Evolutionary conservation across 2,329 filamentous ascomycete species (phyloP).

Genomic region (Fusarium goolgardi): DNA sequence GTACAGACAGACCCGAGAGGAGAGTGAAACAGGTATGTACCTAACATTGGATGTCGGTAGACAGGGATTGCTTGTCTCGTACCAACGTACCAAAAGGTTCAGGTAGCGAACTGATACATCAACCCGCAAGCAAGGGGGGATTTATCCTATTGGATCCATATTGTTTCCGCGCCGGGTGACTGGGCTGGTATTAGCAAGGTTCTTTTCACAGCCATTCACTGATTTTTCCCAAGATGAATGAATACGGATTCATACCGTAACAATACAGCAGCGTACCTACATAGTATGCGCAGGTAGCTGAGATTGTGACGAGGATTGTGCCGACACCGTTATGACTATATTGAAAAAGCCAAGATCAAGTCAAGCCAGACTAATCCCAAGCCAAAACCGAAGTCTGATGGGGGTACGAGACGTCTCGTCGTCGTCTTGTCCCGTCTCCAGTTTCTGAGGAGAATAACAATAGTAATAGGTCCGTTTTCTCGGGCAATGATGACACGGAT

Average conservation of each 20-base stretch:
- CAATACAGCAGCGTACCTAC: background rate
- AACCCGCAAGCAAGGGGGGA: background rate
- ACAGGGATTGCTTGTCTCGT: background rate
- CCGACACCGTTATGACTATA: conserved; percentile 27
- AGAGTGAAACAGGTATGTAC: conserved; percentile 7
- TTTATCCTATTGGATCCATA: background rate
- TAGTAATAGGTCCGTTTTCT: background rate
- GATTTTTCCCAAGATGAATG: background rate
- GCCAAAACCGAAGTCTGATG: background rate
- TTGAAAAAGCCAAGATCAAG: conserved; percentile 4
- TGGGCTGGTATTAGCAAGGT: background rate
- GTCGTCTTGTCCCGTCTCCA: background rate
- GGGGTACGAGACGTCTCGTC: background rate
- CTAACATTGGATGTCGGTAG: background rate
- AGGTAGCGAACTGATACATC: conserved; percentile 7
- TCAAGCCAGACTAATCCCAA: background rate
- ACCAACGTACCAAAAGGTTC: background rate
- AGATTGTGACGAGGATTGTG: background rate
- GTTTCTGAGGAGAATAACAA: background rate
- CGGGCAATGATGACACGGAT: conserved; percentile 29
- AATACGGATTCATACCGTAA: background rate
- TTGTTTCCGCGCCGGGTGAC: background rate
- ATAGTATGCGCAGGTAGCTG: background rate
- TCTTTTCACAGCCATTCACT: background rate
- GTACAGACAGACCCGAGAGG: background rate